These are phyloP conservation scores for Akanthomyces dipterigenus DNA, from an alignment of 2,329 filamentous ascomycete species.

Conservation along the genomic window DNA sequence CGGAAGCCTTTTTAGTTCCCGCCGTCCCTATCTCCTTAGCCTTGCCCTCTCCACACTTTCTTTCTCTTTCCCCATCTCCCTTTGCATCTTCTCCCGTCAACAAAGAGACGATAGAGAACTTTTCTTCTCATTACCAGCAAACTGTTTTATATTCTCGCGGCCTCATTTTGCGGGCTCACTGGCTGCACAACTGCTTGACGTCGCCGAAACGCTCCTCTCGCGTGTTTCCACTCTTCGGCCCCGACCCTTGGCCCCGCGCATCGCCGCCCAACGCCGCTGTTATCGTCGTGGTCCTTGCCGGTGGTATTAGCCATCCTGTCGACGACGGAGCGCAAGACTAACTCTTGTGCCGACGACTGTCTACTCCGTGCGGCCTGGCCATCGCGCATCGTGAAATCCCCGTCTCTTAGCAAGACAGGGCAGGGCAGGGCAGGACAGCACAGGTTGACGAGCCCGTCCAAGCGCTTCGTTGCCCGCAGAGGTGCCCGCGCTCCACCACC, in stretches of 20 bases:
- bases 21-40: background rate
- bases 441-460: background rate
- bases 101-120: background rate
- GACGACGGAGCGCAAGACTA: no score
- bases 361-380: background rate
- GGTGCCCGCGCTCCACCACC: background rate
- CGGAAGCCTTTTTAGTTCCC: conserved; percentile 12
- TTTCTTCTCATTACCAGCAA: background rate
- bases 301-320: background rate
- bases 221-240: conserved; percentile 4
- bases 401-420: background rate
- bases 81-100: background rate
- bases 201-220: background rate
- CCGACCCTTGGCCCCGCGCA: background rate
- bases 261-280: background rate
- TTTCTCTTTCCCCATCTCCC: conserved; percentile 11
- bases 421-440: no score
- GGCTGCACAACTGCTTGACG: background rate
- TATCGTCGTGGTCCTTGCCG: background rate
- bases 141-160: background rate
- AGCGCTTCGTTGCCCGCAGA: background rate
- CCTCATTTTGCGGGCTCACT: background rate
- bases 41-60: conserved; percentile 5
- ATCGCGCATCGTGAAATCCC: background rate
- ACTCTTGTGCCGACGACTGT: no score